Conservation (phyloP, 78 protist genomes). For the Pigoraptor vietnamica region DNA sequence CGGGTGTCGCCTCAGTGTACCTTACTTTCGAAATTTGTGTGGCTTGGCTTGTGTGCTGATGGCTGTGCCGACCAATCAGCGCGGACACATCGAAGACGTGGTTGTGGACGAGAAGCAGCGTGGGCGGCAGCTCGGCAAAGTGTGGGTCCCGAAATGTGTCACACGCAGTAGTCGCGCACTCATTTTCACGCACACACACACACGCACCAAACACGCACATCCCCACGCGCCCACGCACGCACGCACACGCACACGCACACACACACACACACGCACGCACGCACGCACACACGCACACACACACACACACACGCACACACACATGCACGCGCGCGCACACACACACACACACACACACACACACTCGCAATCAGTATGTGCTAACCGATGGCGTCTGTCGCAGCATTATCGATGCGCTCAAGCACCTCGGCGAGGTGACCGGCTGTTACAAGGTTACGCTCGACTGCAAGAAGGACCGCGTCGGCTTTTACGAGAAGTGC, state of each 20-base stretch:
- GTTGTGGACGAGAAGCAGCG: conserved; percentile 12
- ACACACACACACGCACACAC: no score
- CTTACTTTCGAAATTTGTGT: no score
- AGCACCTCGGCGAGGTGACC: background rate
- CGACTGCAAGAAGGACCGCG: conserved; percentile 12
- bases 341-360: no score
- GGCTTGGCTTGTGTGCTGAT: background rate
- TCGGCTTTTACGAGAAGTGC: conserved; percentile 37
- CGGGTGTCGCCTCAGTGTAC: background rate
- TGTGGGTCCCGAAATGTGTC: background rate
- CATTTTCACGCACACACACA: background rate
- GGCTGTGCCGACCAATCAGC: background rate
- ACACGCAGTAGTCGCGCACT: no score
- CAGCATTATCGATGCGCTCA: conserved; percentile 9
- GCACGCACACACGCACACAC: no score
- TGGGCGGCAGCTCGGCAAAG: conserved; percentile 9
- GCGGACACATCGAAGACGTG: conserved; percentile 39
- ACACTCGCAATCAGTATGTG: no score
- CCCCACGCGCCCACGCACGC: background rate
- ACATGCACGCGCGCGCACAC: no score
- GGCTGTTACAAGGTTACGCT: conserved; percentile 29
- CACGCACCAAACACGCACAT: background rate
- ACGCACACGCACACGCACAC: no score
- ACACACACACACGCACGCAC: no score
- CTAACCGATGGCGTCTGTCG: no score